Evolutionary conservation across 495 filamentous ascomycete genomes (phyloP).

Genomic region (Friedmanniomyces endolithicus): DNA sequence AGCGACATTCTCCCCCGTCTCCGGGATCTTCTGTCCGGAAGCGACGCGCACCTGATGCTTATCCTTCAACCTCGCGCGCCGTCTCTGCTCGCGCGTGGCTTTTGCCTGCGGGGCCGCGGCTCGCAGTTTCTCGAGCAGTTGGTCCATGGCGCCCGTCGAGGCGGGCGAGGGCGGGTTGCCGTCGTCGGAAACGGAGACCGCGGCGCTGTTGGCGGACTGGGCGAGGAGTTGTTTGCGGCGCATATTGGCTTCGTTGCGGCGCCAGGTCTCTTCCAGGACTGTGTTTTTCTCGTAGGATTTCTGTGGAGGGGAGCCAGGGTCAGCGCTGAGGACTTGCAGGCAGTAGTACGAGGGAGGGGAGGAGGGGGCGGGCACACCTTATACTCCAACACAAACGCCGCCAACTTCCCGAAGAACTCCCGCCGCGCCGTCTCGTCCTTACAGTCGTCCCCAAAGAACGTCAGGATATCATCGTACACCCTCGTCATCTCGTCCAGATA

Average conservation of each 20-base stretch:
- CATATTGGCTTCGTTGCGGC: conserved; percentile 76
- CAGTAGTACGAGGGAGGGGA: background rate
- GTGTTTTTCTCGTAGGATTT: conserved; percentile 89
- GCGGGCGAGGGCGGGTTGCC: conserved; percentile 52
- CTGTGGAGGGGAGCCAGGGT: too few species aligned
- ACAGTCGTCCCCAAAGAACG: conserved; percentile 91
- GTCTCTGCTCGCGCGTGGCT: conserved; percentile 75
- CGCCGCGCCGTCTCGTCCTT: conserved; percentile 85
- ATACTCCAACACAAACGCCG: conserved; percentile 85
- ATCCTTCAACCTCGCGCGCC: conserved; percentile 77
- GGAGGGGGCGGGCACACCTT: conserved; percentile 44
- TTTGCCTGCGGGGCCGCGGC: conserved; percentile 81
- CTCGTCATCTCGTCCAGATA: conserved; percentile 87
- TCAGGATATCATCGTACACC: conserved; percentile 89
- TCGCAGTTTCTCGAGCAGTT: conserved; percentile 86
- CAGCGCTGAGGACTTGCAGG: too few species aligned
- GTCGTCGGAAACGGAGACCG: conserved; percentile 26
- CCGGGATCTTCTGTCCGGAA: conserved; percentile 72
- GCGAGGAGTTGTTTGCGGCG: conserved; percentile 56
- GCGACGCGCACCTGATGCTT: conserved; percentile 85
- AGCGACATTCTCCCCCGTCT: conserved; percentile 38
- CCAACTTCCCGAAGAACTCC: conserved; percentile 93
- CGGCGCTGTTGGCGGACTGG: conserved; percentile 41
- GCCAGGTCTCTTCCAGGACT: conserved; percentile 64
- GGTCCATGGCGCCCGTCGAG: conserved; percentile 87